Conservation (phyloP, 2,329 filamentous ascomycete species). For the Exophiala phaeomuriformis region DNA sequence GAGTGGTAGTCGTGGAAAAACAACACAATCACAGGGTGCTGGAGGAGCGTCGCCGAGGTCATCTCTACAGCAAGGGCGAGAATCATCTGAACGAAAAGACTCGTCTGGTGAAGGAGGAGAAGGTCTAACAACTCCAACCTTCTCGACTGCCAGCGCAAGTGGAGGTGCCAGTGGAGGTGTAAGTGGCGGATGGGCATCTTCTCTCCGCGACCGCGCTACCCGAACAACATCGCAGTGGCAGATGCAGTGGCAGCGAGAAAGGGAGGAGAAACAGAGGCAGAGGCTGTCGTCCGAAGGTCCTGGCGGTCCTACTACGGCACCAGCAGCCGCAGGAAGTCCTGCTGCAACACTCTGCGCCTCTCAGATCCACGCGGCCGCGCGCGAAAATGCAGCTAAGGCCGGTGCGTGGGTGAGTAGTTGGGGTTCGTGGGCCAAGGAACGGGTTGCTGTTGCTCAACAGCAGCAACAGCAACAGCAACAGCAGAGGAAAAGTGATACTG, state of each 20-base stretch:
- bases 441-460: not conserved
- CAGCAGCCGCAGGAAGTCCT: constrained; percentile 10
- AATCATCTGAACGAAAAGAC: too few relatives aligned
- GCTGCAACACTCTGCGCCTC: constrained; percentile 13
- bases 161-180: too few relatives aligned
- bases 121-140: not conserved
- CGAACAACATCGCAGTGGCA: too few relatives aligned
- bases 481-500: not conserved
- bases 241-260: too few relatives aligned
- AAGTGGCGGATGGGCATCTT: too few relatives aligned
- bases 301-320: not conserved
- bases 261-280: not conserved
- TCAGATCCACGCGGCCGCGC: constrained; percentile 49
- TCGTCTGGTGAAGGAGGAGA: too few relatives aligned
- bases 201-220: too few relatives aligned
- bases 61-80: too few relatives aligned
- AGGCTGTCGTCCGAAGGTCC: not conserved
- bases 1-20: not conserved
- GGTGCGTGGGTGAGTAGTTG: constrained; percentile 57
- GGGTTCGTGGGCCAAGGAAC: constrained; percentile 53
- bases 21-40: too few relatives aligned
- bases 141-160: not conserved
- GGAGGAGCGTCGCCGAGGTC: too few relatives aligned
- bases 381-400: constrained; percentile 49
- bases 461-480: constrained; percentile 11